Evolutionary conservation across 129 eudicot genomes (phyloP).

Genomic region (Tagetes patula): DNA sequence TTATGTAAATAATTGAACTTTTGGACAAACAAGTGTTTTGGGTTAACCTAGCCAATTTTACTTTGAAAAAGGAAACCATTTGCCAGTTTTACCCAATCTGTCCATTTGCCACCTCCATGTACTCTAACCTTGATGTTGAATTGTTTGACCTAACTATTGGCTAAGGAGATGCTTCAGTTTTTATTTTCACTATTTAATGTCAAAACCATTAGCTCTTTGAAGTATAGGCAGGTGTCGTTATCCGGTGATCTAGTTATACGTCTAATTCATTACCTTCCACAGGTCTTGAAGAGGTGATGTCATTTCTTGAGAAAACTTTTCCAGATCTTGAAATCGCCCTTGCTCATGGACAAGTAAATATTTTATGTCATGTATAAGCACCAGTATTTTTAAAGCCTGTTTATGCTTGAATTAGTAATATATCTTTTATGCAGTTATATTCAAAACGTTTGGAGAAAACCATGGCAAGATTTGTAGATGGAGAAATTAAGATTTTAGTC

Average conservation of each 20-base stretch:
- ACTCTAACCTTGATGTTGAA: not conserved
- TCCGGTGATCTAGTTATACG: constrained; percentile 3
- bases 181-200: constrained; percentile 7
- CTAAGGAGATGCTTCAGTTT: constrained; percentile 9
- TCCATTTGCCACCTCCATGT: not conserved
- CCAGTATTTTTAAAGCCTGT: not conserved
- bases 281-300: constrained; percentile 92
- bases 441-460: constrained; percentile 94
- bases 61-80: not conserved
- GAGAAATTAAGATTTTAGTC: constrained; percentile 74
- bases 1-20: not conserved
- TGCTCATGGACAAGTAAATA: constrained; percentile 93
- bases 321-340: constrained; percentile 77
- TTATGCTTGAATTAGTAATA: constrained; percentile 5
- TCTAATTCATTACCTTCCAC: constrained; percentile 33
- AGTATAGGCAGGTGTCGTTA: constrained; percentile 14
- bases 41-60: not conserved
- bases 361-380: not conserved
- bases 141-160: constrained; percentile 4
- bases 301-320: constrained; percentile 66
- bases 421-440: constrained; percentile 66
- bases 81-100: not conserved
- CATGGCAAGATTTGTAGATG: constrained; percentile 79
- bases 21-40: constrained; percentile 5
- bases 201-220: constrained; percentile 19